Conservation (phyloP, 768 basidiomycete genomes). For the Kondoa malvinella region DNA sequence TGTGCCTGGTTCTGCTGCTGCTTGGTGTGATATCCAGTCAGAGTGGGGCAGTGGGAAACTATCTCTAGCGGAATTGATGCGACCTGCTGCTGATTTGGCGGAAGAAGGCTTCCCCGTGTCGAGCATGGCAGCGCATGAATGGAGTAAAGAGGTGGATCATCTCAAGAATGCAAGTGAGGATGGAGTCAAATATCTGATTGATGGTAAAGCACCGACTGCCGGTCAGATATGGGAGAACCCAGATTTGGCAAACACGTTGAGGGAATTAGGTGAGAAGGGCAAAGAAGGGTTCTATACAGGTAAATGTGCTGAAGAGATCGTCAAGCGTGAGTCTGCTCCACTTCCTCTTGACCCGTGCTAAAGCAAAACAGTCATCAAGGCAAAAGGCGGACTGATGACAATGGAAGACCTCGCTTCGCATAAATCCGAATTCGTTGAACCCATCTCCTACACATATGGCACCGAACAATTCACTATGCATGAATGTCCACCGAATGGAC, state of each 20-base stretch:
- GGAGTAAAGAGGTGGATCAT: slow-evolving; percentile 45
- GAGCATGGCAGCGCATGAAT: slow-evolving; percentile 21
- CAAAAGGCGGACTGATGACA: slow-evolving; percentile 81
- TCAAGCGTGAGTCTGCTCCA: slow-evolving; percentile 37
- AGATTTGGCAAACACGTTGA: slow-evolving; percentile 67
- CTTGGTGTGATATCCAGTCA: slow-evolving; percentile 81
- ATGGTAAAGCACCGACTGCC: slow-evolving; percentile 64
- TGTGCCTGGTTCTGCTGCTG: slow-evolving; percentile 64
- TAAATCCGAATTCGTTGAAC: slow-evolving; percentile 59
- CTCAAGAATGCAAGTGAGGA: slow-evolving; percentile 73
- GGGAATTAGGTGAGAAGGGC: slow-evolving; percentile 57
- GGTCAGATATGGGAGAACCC: slow-evolving; percentile 47
- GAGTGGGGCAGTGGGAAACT: slow-evolving; percentile 61
- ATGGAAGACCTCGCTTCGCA: slow-evolving; percentile 82
- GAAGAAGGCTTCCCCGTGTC: slow-evolving; percentile 53
- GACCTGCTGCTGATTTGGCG: slow-evolving; percentile 75
- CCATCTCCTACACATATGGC: slow-evolving; percentile 72
- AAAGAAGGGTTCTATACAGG: slow-evolving; percentile 92
- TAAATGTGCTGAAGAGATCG: slow-evolving; percentile 69
- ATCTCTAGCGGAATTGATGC: slow-evolving; percentile 52
- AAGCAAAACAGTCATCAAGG: slow-evolving; percentile 43
- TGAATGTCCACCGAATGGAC: slow-evolving; percentile 96
- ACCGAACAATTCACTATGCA: slow-evolving; percentile 58
- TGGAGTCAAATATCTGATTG: slow-evolving; percentile 65
- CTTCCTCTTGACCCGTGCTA: background rate